phyloP scores from a whole-genome alignment of 768 basidiomycete species.

The Mycena latifolia region DNA sequence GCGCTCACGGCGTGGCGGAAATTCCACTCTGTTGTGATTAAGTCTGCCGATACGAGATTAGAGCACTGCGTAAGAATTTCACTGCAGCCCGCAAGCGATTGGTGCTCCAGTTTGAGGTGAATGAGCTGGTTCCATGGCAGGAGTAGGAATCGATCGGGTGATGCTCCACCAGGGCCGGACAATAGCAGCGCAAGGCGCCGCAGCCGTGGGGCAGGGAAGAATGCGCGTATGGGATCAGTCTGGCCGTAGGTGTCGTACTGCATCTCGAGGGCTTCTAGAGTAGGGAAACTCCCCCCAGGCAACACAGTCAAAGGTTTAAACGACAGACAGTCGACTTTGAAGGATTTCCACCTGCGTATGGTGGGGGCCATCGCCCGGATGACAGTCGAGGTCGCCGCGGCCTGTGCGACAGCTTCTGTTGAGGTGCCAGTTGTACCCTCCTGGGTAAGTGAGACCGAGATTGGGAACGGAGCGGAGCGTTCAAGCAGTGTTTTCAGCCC shows the following conservation, averaged over 20 bases:
- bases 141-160: neutral
- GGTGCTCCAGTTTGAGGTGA: neutral
- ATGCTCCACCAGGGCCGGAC: neutral
- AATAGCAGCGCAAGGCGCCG: neutral
- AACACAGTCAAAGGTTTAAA: neutral
- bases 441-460: constrained; percentile 10
- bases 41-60: neutral
- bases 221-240: neutral
- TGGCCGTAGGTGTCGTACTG: neutral
- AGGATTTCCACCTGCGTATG: neutral
- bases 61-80: constrained; percentile 11
- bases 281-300: neutral
- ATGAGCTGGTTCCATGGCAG: constrained; percentile 27
- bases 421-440: neutral
- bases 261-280: constrained; percentile 10
- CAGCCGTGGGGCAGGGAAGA: constrained; percentile 8
- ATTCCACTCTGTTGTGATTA: neutral
- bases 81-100: neutral
- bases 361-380: neutral
- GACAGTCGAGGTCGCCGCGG: neutral
- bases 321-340: constrained; percentile 1
- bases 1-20: neutral
- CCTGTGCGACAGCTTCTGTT: neutral
- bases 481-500: neutral
- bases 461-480: constrained; percentile 10